Evolutionary conservation across 495 filamentous ascomycete genomes (phyloP), one percentile per base, ranked within the genome.

Genomic region (Neurospora tetrasperma): DNA sequence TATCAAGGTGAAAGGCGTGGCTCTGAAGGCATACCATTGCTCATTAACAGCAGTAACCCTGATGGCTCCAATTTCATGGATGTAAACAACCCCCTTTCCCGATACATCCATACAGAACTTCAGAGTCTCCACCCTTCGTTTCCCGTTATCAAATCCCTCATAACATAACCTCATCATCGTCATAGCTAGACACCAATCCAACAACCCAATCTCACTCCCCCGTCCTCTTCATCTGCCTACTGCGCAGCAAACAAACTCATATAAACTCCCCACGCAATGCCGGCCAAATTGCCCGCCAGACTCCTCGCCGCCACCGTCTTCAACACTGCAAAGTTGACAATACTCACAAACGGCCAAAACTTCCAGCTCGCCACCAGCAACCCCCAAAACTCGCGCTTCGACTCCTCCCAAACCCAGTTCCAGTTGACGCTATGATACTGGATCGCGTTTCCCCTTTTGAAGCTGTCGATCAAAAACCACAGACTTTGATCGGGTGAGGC

Each of bases 251-350:
- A 81, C 75, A 96, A 80, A 78, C 93, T 95, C 80, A 98, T 83
- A 83, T 94, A 98, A 69, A 97, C 81, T 1, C 92, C 92, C 96
- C 96, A 99, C 31, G 85, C 89, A 62, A 99, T 78, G 3, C 95
- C 94, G 39, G 94, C 92, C 70, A 93, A 80, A 79, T 90, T 90
- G 0, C 91, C 94, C 80, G 94, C 88, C 39, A 98, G 83, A 66
- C 92, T 90, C 74, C 95, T 84, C 42, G 86, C 85, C 76, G 96
- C 88, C 16, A 96, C 88, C 6, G 90, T 93, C 78, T 80, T 82
- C 31, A 99, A 84, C 66, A 96, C 86, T 0, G 90, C 88, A 80
- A 93, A 98, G 80, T 94, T 92, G 27, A 96, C 76, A 31, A 92
- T 68, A 70, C 90, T 92, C 8, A 98, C 91, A n/a, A 90, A 69